Evolutionary conservation across 2,329 filamentous ascomycete genomes (phyloP).

Genomic region (Cytospora piceae): DNA sequence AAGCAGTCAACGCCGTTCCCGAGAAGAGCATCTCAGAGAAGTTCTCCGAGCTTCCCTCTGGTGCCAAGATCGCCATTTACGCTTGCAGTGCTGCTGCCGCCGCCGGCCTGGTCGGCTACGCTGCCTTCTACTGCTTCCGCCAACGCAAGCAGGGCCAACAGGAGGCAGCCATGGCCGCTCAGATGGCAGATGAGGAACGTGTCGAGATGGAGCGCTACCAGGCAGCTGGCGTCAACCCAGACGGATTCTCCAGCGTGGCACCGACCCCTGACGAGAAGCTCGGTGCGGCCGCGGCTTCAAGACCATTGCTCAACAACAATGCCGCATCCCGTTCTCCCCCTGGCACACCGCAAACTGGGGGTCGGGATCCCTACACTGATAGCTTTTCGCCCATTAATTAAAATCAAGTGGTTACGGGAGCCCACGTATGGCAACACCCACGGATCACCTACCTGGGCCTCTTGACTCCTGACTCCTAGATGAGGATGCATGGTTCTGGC

Average conservation of each 20-base stretch:
- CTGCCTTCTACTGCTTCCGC: constrained; percentile 58
- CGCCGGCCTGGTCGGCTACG: constrained; percentile 45
- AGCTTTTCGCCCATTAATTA: constrained; percentile 26
- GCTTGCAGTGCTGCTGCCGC: constrained; percentile 50
- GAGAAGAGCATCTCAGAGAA: constrained; percentile 54
- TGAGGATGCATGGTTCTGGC: neutral
- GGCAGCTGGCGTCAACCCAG: constrained; percentile 52
- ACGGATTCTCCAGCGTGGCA: constrained; percentile 45
- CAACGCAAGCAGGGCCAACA: constrained; percentile 56
- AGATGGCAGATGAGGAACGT: constrained; percentile 51
- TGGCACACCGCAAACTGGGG: constrained; percentile 19
- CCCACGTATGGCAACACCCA: constrained; percentile 7
- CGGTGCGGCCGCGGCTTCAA: constrained; percentile 17
- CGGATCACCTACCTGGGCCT: constrained; percentile 10
- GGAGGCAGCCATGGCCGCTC: constrained; percentile 54
- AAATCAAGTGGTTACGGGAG: constrained; percentile 7
- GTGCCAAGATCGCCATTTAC: constrained; percentile 58
- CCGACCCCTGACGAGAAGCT: constrained; percentile 30
- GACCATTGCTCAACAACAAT: constrained; percentile 23
- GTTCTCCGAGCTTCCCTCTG: constrained; percentile 55
- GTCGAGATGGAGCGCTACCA: constrained; percentile 56
- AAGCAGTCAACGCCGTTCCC: constrained; percentile 47
- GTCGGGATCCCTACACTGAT: constrained; percentile 26
- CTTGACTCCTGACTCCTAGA: constrained; percentile 1
- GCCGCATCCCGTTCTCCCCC: constrained; percentile 19